Evolutionary conservation across 192 early-diverging fungal species (phyloP).

Genomic region (Chytriomyces sp.): DNA sequence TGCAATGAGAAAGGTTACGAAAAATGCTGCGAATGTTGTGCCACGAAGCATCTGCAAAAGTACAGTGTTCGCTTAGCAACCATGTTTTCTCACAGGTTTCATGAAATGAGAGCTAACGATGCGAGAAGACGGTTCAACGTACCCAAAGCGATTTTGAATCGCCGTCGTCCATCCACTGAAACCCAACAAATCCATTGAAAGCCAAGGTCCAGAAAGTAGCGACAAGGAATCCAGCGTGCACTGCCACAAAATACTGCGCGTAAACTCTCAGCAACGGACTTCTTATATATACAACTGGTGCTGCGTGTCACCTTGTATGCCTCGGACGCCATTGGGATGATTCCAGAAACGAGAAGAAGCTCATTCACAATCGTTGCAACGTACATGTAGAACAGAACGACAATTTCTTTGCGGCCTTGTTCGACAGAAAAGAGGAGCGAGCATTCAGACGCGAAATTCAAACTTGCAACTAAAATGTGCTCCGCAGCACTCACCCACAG

Average conservation of each 20-base stretch:
- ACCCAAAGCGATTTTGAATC: constrained; percentile 88
- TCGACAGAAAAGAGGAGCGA: not conserved
- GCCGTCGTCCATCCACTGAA: constrained; percentile 93
- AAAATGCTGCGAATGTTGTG: constrained; percentile 76
- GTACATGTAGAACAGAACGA: constrained; percentile 93
- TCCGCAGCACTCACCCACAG: constrained; percentile 68
- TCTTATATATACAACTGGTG: not conserved
- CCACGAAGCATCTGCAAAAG: constrained; percentile 71
- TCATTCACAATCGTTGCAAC: constrained; percentile 79
- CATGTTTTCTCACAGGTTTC: no score
- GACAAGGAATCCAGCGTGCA: constrained; percentile 76
- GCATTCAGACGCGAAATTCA: not conserved
- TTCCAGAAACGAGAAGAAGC: constrained; percentile 84
- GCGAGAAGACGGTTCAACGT: constrained; percentile 15
- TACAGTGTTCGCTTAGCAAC: no score
- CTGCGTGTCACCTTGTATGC: constrained; percentile 65
- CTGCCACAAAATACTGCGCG: constrained; percentile 78
- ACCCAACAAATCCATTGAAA: constrained; percentile 89
- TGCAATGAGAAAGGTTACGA: constrained; percentile 72
- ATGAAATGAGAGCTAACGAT: not conserved
- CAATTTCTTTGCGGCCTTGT: constrained; percentile 89
- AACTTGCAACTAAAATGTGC: not conserved
- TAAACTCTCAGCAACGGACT: not conserved
- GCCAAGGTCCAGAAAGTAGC: constrained; percentile 87
- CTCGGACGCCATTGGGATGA: constrained; percentile 78